Evolutionary conservation across 345 rosid genomes (phyloP).

Genomic region (Acer saccharum): DNA sequence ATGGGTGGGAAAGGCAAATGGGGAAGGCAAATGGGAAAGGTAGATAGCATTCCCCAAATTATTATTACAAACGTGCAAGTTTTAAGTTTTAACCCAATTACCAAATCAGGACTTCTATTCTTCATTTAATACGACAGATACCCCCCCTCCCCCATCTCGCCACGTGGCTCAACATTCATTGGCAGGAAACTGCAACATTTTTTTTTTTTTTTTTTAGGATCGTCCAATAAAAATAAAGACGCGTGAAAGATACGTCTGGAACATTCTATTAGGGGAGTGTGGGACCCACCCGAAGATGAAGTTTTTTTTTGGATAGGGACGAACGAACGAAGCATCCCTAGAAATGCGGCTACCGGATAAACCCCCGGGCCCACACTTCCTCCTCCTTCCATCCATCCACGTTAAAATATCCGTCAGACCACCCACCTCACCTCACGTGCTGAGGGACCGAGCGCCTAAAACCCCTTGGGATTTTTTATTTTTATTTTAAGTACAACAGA

Average conservation of each 20-base stretch:
- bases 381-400: not conserved
- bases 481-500: no score
- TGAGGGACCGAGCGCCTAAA: not conserved
- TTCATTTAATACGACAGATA: not conserved
- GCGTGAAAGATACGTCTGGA: slow-evolving; percentile 21
- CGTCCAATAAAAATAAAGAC: not conserved
- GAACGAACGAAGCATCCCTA: slow-evolving; percentile 20
- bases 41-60: no score
- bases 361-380: slow-evolving; percentile 13
- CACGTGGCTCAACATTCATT: not conserved
- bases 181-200: not conserved
- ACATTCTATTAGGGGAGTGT: slow-evolving; percentile 11
- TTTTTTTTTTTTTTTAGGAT: no score
- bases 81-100: not conserved
- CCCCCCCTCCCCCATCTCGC: not conserved
- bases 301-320: slow-evolving; percentile 15
- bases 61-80: not conserved
- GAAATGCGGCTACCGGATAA: slow-evolving; percentile 36
- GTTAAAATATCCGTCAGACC: not conserved
- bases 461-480: no score
- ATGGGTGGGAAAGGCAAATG: no score
- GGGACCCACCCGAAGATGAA: not conserved
- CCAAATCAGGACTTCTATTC: not conserved
- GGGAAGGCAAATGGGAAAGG: no score
- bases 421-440: slow-evolving; percentile 19